Evolutionary conservation across 345 rosid species (phyloP).

Genomic region (Populus deltoides): DNA sequence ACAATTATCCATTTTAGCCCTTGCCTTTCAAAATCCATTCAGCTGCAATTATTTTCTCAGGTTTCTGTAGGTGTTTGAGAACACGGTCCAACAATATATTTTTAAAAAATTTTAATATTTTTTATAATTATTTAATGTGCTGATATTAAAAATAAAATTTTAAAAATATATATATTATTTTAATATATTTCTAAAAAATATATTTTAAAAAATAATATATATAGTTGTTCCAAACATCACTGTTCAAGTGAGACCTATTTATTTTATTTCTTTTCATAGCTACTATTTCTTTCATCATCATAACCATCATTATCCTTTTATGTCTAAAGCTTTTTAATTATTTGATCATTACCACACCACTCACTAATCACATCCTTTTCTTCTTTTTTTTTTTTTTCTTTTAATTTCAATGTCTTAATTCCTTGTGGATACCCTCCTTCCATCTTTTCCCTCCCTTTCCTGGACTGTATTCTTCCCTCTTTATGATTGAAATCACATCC

Average conservation of each 20-base stretch:
- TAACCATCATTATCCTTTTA: not conserved
- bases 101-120: too few relatives aligned
- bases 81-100: too few relatives aligned
- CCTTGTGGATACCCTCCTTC: not conserved
- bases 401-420: too few relatives aligned
- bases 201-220: too few relatives aligned
- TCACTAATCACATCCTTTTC: not conserved
- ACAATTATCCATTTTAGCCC: too few relatives aligned
- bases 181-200: too few relatives aligned
- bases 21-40: constrained; percentile 4
- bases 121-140: too few relatives aligned
- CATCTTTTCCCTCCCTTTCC: not conserved
- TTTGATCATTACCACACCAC: constrained; percentile 13
- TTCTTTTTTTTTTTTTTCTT: not conserved
- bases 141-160: too few relatives aligned
- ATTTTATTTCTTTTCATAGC: not conserved
- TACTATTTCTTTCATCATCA: constrained; percentile 16
- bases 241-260: constrained; percentile 2
- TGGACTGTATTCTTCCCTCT: not conserved
- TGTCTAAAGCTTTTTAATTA: constrained; percentile 10
- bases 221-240: too few relatives aligned
- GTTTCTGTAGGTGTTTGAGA: too few relatives aligned
- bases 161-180: too few relatives aligned
- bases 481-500: not conserved
- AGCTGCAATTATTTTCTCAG: constrained; percentile 9